Percentiles rank a stretch among this genome's conserved stretches.
phyloP scores from a whole-genome alignment of 139 green algal species.

The Coelastrella sp. region DNA sequence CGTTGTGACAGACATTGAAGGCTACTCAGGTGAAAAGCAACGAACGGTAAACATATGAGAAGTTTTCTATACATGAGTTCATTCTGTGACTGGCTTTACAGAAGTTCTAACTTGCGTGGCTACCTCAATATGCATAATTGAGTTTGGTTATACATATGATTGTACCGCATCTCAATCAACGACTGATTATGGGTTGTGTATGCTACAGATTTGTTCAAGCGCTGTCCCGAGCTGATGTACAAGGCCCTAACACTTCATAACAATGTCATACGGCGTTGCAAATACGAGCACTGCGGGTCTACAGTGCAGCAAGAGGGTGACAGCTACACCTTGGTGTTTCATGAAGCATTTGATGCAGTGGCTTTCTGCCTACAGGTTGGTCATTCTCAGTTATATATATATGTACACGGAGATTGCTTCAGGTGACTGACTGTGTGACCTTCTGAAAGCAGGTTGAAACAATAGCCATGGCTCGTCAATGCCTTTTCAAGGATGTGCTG shows the following conservation, averaged over 20 bases:
- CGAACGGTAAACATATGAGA: too few relatives aligned
- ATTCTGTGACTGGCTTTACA: too few relatives aligned
- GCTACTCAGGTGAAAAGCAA: constrained; percentile 61
- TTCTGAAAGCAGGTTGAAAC: too few relatives aligned
- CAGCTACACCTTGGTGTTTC: constrained; percentile 58
- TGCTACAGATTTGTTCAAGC: constrained; percentile 52
- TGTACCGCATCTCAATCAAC: too few relatives aligned
- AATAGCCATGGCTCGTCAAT: neutral
- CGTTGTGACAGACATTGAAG: constrained; percentile 69
- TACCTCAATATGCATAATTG: too few relatives aligned
- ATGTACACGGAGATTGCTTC: neutral
- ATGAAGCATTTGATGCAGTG: constrained; percentile 64
- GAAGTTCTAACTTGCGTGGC: too few relatives aligned
- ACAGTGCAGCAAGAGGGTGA: constrained; percentile 68
- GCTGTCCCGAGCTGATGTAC: constrained; percentile 47
- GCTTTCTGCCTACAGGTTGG: constrained; percentile 66
- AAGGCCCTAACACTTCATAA: constrained; percentile 59
- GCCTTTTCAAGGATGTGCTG: constrained; percentile 32
- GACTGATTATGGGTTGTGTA: constrained; percentile 8
- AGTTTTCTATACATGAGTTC: too few relatives aligned
- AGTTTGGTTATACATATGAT: neutral
- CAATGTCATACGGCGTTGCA: constrained; percentile 56
- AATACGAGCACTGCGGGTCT: constrained; percentile 60
- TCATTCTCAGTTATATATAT: neutral
- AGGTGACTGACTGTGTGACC: too few relatives aligned